Percentiles rank a stretch among this genome's conserved stretches.
Evolutionary conservation across 2,329 filamentous ascomycete genomes (phyloP).

Genomic region (Microascus cirrosus): DNA sequence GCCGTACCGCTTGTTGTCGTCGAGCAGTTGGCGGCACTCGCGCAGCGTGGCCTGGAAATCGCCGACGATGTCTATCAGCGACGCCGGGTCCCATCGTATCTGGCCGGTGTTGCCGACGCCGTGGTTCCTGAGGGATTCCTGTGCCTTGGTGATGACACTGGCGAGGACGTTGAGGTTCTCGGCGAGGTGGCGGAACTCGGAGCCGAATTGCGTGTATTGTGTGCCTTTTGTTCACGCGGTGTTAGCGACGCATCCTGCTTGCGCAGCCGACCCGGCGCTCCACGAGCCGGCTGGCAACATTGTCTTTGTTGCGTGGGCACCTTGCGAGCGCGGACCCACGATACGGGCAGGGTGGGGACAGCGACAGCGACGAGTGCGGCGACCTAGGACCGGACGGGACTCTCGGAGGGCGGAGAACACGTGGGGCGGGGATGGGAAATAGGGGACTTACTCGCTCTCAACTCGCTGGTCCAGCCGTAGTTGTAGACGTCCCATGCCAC

Average conservation of each 20-base stretch:
- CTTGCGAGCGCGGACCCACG: no score
- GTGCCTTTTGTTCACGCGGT: conserved; percentile 7
- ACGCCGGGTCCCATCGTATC: conserved; percentile 10
- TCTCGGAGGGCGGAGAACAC: background rate
- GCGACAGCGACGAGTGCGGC: no score
- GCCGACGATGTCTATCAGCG: conserved; percentile 16
- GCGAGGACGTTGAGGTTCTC: conserved; percentile 19
- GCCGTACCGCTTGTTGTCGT: conserved; percentile 17
- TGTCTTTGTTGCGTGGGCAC: background rate
- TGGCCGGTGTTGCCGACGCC: conserved; percentile 3
- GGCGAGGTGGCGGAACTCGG: conserved; percentile 17
- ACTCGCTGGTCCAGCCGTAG: conserved; percentile 19
- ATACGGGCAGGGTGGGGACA: no score
- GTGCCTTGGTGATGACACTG: conserved; percentile 16
- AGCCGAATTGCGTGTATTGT: conserved; percentile 20
- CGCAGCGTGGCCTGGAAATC: conserved; percentile 17
- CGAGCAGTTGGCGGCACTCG: conserved; percentile 19
- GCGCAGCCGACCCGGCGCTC: no score
- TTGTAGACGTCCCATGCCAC: conserved; percentile 21
- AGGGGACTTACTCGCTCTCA: conserved; percentile 19
- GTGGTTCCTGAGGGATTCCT: conserved; percentile 13
- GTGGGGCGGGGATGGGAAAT: background rate
- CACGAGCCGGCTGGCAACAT: no score
- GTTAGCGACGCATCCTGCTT: background rate
- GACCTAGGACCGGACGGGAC: background rate